Evolutionary conservation across 257 asterid genomes (phyloP).

Genomic region (Plantago ovata): DNA sequence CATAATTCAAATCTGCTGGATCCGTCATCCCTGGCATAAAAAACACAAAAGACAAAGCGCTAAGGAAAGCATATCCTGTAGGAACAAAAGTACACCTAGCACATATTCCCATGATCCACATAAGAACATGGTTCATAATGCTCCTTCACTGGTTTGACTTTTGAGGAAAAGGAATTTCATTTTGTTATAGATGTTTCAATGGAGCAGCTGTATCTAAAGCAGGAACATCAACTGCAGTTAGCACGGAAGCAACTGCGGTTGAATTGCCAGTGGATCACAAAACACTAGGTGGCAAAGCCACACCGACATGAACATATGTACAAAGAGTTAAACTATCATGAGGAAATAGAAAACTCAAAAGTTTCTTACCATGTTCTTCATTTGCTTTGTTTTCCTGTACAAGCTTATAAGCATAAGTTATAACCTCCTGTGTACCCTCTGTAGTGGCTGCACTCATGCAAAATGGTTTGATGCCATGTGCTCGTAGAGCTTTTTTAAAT

Average conservation of each 20-base stretch:
- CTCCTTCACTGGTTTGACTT: no score
- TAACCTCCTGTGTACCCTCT: constrained; percentile 81
- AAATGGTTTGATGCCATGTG: constrained; percentile 71
- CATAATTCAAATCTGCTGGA: constrained; percentile 46
- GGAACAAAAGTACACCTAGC: neutral
- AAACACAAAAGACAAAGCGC: constrained; percentile 15
- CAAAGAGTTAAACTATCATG: neutral
- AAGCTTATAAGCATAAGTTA: constrained; percentile 63
- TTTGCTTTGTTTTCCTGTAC: constrained; percentile 37
- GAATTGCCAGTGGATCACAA: no score
- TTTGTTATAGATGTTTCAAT: neutral
- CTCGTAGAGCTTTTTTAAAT: constrained; percentile 50
- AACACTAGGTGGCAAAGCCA: no score
- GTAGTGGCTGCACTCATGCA: constrained; percentile 85
- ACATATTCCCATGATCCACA: neutral
- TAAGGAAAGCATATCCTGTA: neutral
- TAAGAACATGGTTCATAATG: neutral
- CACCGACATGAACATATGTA: neutral
- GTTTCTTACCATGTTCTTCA: constrained; percentile 48
- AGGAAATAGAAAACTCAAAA: neutral
- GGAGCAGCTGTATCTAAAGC: no score
- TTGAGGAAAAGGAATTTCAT: no score
- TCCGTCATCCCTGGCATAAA: constrained; percentile 32
- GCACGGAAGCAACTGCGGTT: no score
- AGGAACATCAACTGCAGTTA: no score